Base-by-base conservation (phyloP, 257 asterid species). In the Solanum appendiculatum region DNA sequence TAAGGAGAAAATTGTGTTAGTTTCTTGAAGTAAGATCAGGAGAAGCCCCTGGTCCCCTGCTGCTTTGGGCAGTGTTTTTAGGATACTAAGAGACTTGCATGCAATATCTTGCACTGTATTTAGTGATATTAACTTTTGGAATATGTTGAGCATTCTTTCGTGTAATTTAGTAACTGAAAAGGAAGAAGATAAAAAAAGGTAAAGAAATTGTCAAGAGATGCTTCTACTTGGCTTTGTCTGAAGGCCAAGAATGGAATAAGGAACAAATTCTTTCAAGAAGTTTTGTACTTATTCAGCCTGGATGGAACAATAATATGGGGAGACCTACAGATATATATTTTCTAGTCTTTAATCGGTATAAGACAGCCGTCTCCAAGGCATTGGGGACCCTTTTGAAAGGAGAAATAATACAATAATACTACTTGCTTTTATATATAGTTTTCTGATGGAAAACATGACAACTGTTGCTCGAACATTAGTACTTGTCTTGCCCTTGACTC, bases 221-320 rank as follows among this genome's bases (percentile, higher is more conserved):
- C 92, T 89, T 87, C 90, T 91, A 39, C 42, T 81, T 94, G 92
- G 88, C 94, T 91, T 94, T 85, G 91, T 92, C 90, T 89, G 93
- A 91, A 91, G 93, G 93, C 90, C 88, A 92, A 92, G 96, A 91
- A 89, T 93, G 90, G 95, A 90, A 92, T 90, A 89, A 78, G 85
- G 96, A 93, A 92, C 89, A 88, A 91, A 94, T 94, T 92, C 95
- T 88, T 91, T 91, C 90, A 84, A 91, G 86, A 90, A 90, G 94
- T 92, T 93, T 90, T 93, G 98, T 92, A 94, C 92, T 90, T 92
- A 93, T 94, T 95, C 95, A 92, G 90, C 89, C 91, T 31, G 87
- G 83, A 92, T 87, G 85, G 91, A 88, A 88, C 88, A 90, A 86
- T 87, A 89, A 92, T 90, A 87, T 87, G 72, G 89, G 85, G 88